Base-by-base conservation (phyloP, 352 stramenopile genomes). In the Peronospora farinosa region DNA sequence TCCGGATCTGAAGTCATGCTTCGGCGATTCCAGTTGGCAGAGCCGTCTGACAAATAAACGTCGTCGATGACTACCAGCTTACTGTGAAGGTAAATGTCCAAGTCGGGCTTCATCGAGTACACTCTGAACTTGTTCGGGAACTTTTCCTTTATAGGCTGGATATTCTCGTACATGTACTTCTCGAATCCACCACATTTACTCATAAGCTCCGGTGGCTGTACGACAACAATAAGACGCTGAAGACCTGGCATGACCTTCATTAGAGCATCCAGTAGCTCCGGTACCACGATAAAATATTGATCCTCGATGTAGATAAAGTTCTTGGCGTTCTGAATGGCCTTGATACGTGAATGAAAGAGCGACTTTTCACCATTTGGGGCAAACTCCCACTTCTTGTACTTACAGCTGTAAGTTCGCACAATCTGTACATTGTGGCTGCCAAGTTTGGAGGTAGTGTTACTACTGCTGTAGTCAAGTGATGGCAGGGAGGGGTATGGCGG, bases 1-100 rank as follows among this genome's bases (percentile, higher is more conserved):
- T 84, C 69, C 30, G 57, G 58, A 47, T 84, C 72, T 6, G 55
- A 69, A 9, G 67, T 81, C 72, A 84, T 83, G 46, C 72, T 78
- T 37, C 72, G 69, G 9, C 67, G 64, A 58, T 84, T 81, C 72
- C 69, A 84, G 51, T 31, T 43, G 17, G 38, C 38, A 17, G 38
- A 43, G 9, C 38, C 38, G 17, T 31, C 17, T 15, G 38, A 28
- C 4, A 43, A 27, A 15, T 43, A 43, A 11, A 43, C 38, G 19
- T 43, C 38, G 38, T 43, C 38, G 17, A 43, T 43, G 38, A 43
- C 16, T 8, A 43, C 38, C 11, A 69, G 33, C 52, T 78, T 78
- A 32, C 51, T 75, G 51, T 78, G 68, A 28, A 82, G 51, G 60
- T 78, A 82, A 5, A 78, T 32, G 6, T 57, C 35, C 17, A 60